A percentile compares a stretch with the other conserved stretches of the same genome.
These are phyloP conservation scores for Yarrowia osloensis DNA, from an alignment of 805 yeast species.

Conservation along the genomic window DNA sequence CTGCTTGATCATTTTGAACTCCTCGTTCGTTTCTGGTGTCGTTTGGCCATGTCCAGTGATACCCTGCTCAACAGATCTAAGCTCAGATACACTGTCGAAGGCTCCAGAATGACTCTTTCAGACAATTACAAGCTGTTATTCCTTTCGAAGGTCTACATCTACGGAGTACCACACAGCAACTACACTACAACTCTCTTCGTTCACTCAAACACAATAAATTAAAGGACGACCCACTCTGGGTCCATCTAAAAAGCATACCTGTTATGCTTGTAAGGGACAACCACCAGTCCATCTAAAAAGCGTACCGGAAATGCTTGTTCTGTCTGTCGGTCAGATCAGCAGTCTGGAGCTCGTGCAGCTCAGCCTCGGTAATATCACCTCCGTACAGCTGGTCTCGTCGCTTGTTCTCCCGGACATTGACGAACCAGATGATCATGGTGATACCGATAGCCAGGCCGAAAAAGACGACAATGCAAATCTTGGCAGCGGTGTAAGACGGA, in stretches of 20 bases:
- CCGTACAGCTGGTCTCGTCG: constrained; percentile 46
- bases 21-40: no score
- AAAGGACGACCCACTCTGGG: background rate
- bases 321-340: constrained; percentile 55
- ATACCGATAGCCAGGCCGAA: constrained; percentile 49
- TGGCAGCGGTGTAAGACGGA: constrained; percentile 63
- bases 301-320: constrained; percentile 56
- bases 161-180: no score
- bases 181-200: background rate
- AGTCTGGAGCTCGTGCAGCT: constrained; percentile 39
- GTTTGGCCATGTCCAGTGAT: no score
- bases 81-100: no score
- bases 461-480: constrained; percentile 57
- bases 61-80: no score
- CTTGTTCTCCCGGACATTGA: constrained; percentile 48
- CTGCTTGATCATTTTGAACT: no score
- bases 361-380: constrained; percentile 42
- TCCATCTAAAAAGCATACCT: background rate
- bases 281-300: background rate
- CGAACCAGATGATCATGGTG: constrained; percentile 40
- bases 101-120: no score
- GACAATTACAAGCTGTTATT: no score
- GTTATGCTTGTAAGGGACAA: no score
- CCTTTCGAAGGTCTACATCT: no score
- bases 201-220: constrained; percentile 7